These are phyloP conservation scores for Aaosphaeria arxii DNA, from an alignment of 2,329 filamentous ascomycete species.

Conservation along the genomic window DNA sequence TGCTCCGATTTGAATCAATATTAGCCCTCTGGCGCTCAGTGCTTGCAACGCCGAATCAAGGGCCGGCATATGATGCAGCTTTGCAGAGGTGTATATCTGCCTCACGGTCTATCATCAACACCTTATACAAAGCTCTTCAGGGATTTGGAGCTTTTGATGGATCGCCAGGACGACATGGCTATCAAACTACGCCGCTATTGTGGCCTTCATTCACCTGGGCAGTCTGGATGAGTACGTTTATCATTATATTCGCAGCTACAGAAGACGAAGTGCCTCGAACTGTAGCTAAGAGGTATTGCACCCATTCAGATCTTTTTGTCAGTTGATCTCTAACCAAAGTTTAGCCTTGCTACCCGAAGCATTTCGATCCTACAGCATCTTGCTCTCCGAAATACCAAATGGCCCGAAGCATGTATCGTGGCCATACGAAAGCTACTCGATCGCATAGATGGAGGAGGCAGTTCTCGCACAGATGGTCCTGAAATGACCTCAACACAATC, in stretches of 20 bases:
- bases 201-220: slow-evolving; percentile 28
- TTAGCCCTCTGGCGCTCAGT: slow-evolving; percentile 20
- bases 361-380: slow-evolving; percentile 14
- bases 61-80: slow-evolving; percentile 17
- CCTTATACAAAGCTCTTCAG: slow-evolving; percentile 16
- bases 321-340: neutral
- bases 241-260: slow-evolving; percentile 17
- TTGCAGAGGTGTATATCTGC: slow-evolving; percentile 21
- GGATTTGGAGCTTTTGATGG: slow-evolving; percentile 21
- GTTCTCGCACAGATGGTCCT: no score
- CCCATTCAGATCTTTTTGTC: neutral
- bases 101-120: slow-evolving; percentile 22
- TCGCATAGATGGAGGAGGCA: slow-evolving; percentile 8
- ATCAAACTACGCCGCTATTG: slow-evolving; percentile 16
- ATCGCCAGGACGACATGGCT: slow-evolving; percentile 17
- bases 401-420: slow-evolving; percentile 22
- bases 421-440: slow-evolving; percentile 16
- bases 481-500: neutral
- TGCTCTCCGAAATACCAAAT: slow-evolving; percentile 20
- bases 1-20: slow-evolving; percentile 20
- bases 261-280: slow-evolving; percentile 17
- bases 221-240: slow-evolving; percentile 22
- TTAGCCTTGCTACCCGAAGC: neutral
- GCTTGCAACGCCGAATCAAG: slow-evolving; percentile 17
- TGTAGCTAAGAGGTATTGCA: slow-evolving; percentile 11